Conservation (phyloP, 805 yeast species). For the Wickerhamiella azymoides region DNA sequence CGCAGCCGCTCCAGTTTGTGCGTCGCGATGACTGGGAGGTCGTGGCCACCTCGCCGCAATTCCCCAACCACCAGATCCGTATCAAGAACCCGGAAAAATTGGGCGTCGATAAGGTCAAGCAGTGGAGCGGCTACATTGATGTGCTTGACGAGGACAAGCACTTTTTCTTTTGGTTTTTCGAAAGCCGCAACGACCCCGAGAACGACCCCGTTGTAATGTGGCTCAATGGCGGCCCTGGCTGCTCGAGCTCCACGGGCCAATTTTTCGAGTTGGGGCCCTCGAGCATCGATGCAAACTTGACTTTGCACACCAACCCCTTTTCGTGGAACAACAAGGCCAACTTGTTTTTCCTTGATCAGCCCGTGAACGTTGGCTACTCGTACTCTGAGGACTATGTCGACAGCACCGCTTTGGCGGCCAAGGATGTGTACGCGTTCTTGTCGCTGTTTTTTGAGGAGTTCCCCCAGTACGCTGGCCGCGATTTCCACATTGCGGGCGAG, state of each 20-base stretch:
- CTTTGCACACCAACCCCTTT: slow-evolving; percentile 68
- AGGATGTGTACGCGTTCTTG: slow-evolving; percentile 78
- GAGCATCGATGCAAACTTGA: slow-evolving; percentile 49
- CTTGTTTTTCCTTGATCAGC: slow-evolving; percentile 87
- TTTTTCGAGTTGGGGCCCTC: slow-evolving; percentile 92
- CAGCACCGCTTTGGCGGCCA: slow-evolving; percentile 49
- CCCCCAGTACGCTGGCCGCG: slow-evolving; percentile 49
- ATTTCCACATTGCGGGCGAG: slow-evolving; percentile 88
- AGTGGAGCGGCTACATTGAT: slow-evolving; percentile 65
- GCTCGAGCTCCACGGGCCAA: slow-evolving; percentile 82
- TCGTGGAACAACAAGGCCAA: slow-evolving; percentile 92
- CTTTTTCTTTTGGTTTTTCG: slow-evolving; percentile 87
- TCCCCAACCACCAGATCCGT: slow-evolving; percentile 40
- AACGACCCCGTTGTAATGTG: slow-evolving; percentile 78
- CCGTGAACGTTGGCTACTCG: slow-evolving; percentile 88
- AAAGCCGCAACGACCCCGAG: slow-evolving; percentile 67
- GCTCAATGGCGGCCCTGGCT: slow-evolving; percentile 97
- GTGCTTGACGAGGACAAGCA: slow-evolving; percentile 78
- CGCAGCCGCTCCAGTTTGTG: background rate
- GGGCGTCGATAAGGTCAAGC: slow-evolving; percentile 71
- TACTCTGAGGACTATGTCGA: slow-evolving; percentile 32
- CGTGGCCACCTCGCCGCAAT: slow-evolving; percentile 2
- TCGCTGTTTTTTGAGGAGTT: slow-evolving; percentile 77
- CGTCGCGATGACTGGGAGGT: slow-evolving; percentile 2
- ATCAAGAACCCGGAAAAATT: slow-evolving; percentile 50